phyloP scores from a whole-genome alignment of 2,329 filamentous ascomycete species.

The Bipolaris sorokiniana region DNA sequence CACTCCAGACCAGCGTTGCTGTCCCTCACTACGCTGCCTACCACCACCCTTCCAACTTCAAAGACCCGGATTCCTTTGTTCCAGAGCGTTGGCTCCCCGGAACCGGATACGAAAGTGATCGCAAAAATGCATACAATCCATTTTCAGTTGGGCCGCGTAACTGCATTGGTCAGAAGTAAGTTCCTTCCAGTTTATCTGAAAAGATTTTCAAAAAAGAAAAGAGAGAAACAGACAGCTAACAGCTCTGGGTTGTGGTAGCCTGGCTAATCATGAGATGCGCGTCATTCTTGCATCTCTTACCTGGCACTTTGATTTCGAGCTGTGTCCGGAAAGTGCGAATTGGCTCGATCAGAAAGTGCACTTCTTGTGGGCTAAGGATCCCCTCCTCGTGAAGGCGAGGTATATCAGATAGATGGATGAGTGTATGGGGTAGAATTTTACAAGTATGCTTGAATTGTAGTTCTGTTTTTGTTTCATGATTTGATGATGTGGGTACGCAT shows the following conservation, averaged over 20 bases:
- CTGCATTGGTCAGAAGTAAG: slow-evolving; percentile 47
- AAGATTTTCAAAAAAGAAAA: no score
- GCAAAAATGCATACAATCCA: slow-evolving; percentile 28
- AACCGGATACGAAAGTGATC: slow-evolving; percentile 29
- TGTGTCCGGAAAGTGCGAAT: slow-evolving; percentile 9
- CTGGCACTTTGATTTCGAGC: slow-evolving; percentile 36
- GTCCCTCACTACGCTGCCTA: neutral
- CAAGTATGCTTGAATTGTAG: no score
- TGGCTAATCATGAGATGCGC: slow-evolving; percentile 45
- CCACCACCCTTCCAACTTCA: neutral
- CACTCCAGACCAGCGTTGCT: neutral
- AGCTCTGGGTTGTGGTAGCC: slow-evolving; percentile 6
- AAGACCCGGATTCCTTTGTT: slow-evolving; percentile 25
- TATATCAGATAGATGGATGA: neutral
- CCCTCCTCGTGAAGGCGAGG: slow-evolving; percentile 20
- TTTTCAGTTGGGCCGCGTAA: slow-evolving; percentile 39
- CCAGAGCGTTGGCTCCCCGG: slow-evolving; percentile 45
- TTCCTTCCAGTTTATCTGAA: neutral
- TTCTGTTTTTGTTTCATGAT: no score
- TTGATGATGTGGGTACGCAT: no score
- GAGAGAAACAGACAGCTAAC: no score
- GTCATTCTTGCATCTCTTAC: slow-evolving; percentile 32
- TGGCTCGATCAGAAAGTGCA: slow-evolving; percentile 17
- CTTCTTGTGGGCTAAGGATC: slow-evolving; percentile 23
- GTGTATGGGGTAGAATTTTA: no score